Percentiles rank a stretch among this genome's conserved stretches.
Conservation (phyloP, 139 green algal species). For the Microglena sp. region DNA sequence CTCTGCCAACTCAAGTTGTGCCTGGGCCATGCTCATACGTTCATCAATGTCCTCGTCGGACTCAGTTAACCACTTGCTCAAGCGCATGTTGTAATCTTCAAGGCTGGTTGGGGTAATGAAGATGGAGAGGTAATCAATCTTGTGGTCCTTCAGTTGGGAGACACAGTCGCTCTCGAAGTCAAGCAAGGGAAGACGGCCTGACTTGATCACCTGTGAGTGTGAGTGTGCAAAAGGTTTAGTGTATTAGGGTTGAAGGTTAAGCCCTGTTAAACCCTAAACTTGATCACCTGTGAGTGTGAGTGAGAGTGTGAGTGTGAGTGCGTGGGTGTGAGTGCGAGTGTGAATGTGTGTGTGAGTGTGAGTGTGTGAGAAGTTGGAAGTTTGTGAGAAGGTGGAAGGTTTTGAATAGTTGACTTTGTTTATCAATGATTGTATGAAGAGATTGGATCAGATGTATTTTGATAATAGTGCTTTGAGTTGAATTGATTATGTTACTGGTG, state of each 20-base stretch:
- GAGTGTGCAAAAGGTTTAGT: not conserved
- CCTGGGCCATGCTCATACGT: conserved; percentile 16
- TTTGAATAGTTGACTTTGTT: too few species aligned
- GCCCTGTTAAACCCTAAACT: not conserved
- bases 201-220: conserved; percentile 19
- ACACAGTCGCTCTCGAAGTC: conserved; percentile 43
- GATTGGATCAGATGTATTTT: too few species aligned
- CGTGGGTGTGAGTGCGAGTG: not conserved
- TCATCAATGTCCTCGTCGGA: conserved; percentile 36
- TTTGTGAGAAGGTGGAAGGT: not conserved
- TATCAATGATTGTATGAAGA: too few species aligned
- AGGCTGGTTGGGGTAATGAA: conserved; percentile 47
- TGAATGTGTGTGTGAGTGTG: not conserved
- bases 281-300: not conserved
- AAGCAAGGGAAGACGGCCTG: conserved; percentile 48
- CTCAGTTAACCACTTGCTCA: conserved; percentile 30
- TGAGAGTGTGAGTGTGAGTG: not conserved
- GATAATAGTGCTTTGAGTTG: too few species aligned
- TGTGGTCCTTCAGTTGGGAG: conserved; percentile 19
- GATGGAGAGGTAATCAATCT: conserved; percentile 50
- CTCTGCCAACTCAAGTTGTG: conserved; percentile 4
- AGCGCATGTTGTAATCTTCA: conserved; percentile 30
- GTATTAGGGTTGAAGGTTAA: not conserved
- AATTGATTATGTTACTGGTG: too few species aligned
- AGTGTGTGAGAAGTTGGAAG: not conserved